Percentiles rank a stretch among this genome's conserved stretches.
Evolutionary conservation across 208 protist species (phyloP).

Genomic region (Leishmania martiniquensis): DNA sequence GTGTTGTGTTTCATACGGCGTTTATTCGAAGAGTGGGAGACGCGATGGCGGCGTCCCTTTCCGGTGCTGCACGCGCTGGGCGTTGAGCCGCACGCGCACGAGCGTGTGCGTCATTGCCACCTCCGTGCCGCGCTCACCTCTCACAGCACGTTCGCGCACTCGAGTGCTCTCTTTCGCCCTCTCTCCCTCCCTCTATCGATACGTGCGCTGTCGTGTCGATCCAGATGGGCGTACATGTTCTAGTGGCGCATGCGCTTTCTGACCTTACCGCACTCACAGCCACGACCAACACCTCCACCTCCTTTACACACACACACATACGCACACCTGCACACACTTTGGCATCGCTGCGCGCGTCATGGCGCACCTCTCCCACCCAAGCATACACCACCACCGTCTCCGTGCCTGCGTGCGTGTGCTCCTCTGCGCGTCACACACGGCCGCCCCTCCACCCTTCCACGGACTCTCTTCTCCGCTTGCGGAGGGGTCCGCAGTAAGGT

Average conservation of each 20-base stretch:
- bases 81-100: neutral
- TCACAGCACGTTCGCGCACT: neutral
- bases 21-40: neutral
- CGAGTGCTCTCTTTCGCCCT: too few relatives aligned
- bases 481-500: neutral
- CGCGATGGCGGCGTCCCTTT: neutral
- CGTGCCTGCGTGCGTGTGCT: neutral
- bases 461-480: neutral
- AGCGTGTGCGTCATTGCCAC: neutral
- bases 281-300: too few relatives aligned
- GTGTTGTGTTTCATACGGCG: neutral
- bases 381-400: neutral
- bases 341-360: neutral
- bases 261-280: too few relatives aligned
- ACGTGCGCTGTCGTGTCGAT: constrained; percentile 5
- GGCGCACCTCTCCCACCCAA: neutral
- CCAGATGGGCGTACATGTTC: too few relatives aligned
- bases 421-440: too few relatives aligned
- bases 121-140: neutral
- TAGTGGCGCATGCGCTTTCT: too few relatives aligned
- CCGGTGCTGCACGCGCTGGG: neutral
- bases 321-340: neutral
- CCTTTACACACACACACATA: neutral
- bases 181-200: neutral
- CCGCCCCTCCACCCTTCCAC: neutral